Evolutionary conservation across 176 grass and related monocot genomes (phyloP).

Genomic region (Zoysia pacifica): DNA sequence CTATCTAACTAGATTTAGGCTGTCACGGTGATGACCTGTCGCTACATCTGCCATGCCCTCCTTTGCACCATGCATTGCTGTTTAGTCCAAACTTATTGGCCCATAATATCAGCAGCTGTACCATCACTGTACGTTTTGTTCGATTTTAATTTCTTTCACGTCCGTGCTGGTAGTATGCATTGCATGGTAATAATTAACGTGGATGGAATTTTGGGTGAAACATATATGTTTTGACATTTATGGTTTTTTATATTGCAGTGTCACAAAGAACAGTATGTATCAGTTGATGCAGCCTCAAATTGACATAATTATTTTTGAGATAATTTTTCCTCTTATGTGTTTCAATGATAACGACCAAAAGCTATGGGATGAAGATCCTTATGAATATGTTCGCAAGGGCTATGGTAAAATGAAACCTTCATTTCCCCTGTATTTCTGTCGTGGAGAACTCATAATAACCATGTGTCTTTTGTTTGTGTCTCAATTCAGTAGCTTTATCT

Average conservation of each 20-base stretch:
- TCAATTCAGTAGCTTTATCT: neutral
- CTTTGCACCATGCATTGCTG: no score
- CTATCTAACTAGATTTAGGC: no score
- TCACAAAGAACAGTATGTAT: conserved; percentile 90
- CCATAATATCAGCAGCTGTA: no score
- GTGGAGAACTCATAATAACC: conserved; percentile 1
- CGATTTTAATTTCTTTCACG: no score
- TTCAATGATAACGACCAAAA: conserved; percentile 93
- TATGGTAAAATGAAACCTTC: conserved; percentile 81
- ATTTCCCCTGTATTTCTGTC: conserved; percentile 23
- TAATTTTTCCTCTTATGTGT: conserved; percentile 97
- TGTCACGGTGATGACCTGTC: no score
- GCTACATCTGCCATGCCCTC: no score
- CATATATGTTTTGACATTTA: no score
- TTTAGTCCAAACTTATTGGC: no score
- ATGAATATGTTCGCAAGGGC: conserved; percentile 97
- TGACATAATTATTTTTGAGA: conserved; percentile 86
- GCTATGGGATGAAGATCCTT: conserved; percentile 95
- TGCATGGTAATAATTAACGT: no score
- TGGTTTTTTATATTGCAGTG: conserved; percentile 56
- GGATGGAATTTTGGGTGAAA: no score
- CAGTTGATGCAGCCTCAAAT: conserved; percentile 91
- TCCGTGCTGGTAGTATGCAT: no score
- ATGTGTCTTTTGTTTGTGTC: neutral
- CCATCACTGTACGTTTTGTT: no score